Percentiles rank a stretch among this genome's conserved stretches.
These are phyloP conservation scores for Phytopythium litorale DNA, from an alignment of 352 stramenopile genomes.

Conservation along the genomic window DNA sequence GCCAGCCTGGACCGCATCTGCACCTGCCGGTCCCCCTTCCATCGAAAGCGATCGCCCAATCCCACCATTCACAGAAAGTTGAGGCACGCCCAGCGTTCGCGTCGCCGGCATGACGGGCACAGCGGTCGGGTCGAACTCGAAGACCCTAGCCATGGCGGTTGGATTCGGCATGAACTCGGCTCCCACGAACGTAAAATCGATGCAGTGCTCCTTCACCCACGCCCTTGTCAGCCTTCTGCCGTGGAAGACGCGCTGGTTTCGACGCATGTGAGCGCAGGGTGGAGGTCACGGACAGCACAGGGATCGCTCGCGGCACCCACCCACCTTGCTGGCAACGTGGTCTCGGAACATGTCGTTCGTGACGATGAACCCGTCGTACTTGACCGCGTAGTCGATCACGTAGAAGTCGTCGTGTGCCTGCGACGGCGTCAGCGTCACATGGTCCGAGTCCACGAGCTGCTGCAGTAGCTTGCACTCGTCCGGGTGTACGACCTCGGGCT, in stretches of 20 bases:
- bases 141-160: constrained; percentile 71
- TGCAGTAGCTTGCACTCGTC: constrained; percentile 47
- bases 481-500: constrained; percentile 40
- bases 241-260: constrained; percentile 54
- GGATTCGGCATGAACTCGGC: constrained; percentile 89
- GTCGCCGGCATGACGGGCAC: constrained; percentile 1
- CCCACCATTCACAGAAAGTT: neutral
- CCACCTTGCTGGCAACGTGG: constrained; percentile 70
- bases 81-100: neutral
- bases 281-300: neutral
- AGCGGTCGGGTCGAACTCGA: constrained; percentile 25
- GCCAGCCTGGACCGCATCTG: constrained; percentile 1
- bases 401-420: constrained; percentile 90
- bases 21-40: constrained; percentile 4
- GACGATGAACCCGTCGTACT: constrained; percentile 86
- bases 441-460: constrained; percentile 54
- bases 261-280: neutral
- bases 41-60: constrained; percentile 13
- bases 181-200: constrained; percentile 89
- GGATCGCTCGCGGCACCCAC: constrained; percentile 3
- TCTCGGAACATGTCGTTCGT: constrained; percentile 93
- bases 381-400: constrained; percentile 89
- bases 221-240: constrained; percentile 44
- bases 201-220: constrained; percentile 71
- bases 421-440: constrained; percentile 74